Base-by-base conservation (phyloP, 2,329 filamentous ascomycete species). In the Talaromyces albobiverticillius region DNA sequence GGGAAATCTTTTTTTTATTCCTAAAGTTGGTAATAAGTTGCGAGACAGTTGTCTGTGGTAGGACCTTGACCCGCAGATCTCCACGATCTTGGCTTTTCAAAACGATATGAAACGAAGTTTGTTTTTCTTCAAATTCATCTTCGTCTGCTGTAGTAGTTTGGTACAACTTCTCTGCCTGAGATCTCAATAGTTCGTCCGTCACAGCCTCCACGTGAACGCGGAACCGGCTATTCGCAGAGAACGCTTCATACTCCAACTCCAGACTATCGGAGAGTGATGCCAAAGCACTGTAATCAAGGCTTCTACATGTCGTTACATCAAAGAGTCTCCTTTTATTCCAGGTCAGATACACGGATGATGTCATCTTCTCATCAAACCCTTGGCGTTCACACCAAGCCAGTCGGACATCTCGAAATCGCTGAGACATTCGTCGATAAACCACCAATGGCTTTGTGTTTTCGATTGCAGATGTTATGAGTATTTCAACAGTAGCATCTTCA, bases 171-270 rank as follows among this genome's bases (percentile, higher is more conserved):
- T 40, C 38, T 16, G 49, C 61, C 55, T 36, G 62, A 54, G 51
- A 73, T 54, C 70, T 70, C 42, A 83, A 87, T 1, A 82, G 70
- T 10, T 87, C 83, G 7, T 83, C 76, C 0, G 88, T 93, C 81
- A 89, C 90, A 6, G 87, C 88, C 68, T 92, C 86, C 59, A 95
- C 79, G 60, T 87, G 81, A n/a, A 95, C 80, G 51, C 81, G 80
- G 7, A 77, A 71, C 11, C 78, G 76, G 3, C 76, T 70, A 51
- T 66, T 60, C 18, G 81, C 79, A 1, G 80, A 79, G 20, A 77
- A 36, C 3, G 26, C 4, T 9, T 51, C 47, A 34, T 55, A 47
- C 16, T 47, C 53, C 46, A 46, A 45, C 20, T 47, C 47, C 26
- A 50, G 18, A 36, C 29, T 32, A 34, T 18, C 18, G 32, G 32